phyloP scores from a whole-genome alignment of 1,284 basidiomycete species.

The Ceratobasidium sp. region DNA sequence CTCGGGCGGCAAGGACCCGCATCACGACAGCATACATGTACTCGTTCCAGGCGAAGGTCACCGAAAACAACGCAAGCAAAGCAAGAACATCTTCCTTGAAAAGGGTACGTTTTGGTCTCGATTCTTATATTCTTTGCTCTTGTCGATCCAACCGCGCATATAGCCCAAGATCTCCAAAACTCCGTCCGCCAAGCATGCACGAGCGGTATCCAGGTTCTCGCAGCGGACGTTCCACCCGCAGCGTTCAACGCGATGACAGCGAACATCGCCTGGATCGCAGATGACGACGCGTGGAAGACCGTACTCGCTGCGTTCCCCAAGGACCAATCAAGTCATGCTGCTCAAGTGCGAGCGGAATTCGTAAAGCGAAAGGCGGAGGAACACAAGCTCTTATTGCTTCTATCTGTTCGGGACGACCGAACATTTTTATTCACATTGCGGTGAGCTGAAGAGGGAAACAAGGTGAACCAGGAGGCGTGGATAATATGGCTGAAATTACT shows the following conservation, averaged over 20 bases:
- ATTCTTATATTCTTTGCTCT: constrained; percentile 6
- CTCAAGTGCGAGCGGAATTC: constrained; percentile 74
- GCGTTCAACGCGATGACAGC: constrained; percentile 73
- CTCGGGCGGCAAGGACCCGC: constrained; percentile 55
- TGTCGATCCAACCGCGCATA: constrained; percentile 68
- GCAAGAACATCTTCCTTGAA: constrained; percentile 77
- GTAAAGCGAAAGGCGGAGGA: constrained; percentile 73
- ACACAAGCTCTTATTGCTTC: constrained; percentile 72
- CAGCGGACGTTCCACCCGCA: constrained; percentile 71
- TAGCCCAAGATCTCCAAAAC: constrained; percentile 68
- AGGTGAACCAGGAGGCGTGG: background rate
- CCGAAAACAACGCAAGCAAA: constrained; percentile 79
- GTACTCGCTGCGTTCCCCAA: constrained; percentile 69
- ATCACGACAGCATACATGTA: constrained; percentile 67
- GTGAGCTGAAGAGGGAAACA: background rate
- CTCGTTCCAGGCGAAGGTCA: constrained; percentile 65
- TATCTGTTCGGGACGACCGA: constrained; percentile 77
- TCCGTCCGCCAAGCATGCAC: constrained; percentile 62
- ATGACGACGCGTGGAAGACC: constrained; percentile 79
- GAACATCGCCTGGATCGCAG: constrained; percentile 72
- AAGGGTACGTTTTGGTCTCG: constrained; percentile 63
- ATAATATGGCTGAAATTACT: background rate
- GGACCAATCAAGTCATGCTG: constrained; percentile 66
- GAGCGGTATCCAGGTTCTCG: constrained; percentile 72
- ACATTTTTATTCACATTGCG: constrained; percentile 67